Evolutionary conservation across 768 basidiomycete genomes (phyloP), one percentile per base, ranked within the genome.

Genomic region (Austroboletus eburneus): DNA sequence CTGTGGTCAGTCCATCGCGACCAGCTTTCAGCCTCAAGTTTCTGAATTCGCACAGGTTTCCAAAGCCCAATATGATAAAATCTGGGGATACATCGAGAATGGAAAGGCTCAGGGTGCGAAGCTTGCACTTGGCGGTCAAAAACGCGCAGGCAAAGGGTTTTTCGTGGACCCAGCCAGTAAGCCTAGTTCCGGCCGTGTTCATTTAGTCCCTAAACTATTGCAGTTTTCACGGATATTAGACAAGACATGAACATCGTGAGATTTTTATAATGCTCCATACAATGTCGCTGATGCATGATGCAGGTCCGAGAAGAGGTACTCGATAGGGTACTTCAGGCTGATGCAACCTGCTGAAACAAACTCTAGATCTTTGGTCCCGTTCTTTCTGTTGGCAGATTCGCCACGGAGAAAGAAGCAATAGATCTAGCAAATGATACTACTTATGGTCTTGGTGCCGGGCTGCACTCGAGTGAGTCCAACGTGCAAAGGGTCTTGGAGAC

Each of bases 331-430:
- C 34, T 44, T 23, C 46, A 43, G 14, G 49, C 44, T 33, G 33
- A 45, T 37, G 37, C 50, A 47, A 17, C 33, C 4, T 34, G 35
- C 46, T 51, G 39, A 60, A 45, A 50, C 42, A 12, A 51, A 27
- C 17, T 4, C 25, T 49, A 94, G 83, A 96, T 96, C 55, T 98
- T 98, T 64, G 95, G 95, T 9, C 95, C 95, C 22, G 94, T 98
- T 3, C 77, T 94, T 33, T 77, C 81, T 21, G 79, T 97, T 35
- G 85, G 83, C 35, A 80, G 73, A 54, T 97, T 97, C 71, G 80
- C 78, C 54, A 85, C 86, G 7, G 94, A 96, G 65, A 85, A 87
- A 48, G 91, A 96, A 62, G 92, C 83, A 4, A 81, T 97, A 54
- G 60, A 71, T 34, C 68, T 91, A 14, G 94, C 93, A 27, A 97